Percentiles rank a stretch among this genome's conserved stretches.
Conservation (phyloP, 1,284 basidiomycete genomes). For the Ganoderma meredithae region DNA sequence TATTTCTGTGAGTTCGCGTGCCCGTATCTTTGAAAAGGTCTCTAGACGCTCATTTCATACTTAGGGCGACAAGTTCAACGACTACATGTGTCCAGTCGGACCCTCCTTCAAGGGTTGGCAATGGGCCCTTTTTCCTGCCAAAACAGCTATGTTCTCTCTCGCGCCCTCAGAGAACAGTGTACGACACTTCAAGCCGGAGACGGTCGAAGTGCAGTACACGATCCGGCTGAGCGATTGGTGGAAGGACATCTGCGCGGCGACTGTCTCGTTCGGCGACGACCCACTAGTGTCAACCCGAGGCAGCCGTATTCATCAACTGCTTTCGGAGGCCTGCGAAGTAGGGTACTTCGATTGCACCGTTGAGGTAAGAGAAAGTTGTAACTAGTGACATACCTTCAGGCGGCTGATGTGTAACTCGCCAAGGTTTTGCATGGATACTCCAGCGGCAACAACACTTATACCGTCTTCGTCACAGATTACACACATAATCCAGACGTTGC, state of each 20-base stretch:
- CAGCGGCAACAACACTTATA: constrained; percentile 49
- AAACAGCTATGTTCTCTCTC: constrained; percentile 22
- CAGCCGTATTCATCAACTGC: constrained; percentile 50
- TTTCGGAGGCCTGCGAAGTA: constrained; percentile 47
- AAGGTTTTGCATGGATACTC: constrained; percentile 57
- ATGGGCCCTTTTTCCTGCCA: constrained; percentile 42
- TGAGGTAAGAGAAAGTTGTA: constrained; percentile 52
- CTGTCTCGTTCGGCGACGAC: constrained; percentile 8
- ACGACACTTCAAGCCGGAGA: constrained; percentile 33
- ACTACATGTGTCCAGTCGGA: constrained; percentile 44
- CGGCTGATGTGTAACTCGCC: neutral
- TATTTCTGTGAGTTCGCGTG: constrained; percentile 27
- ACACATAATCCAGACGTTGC: constrained; percentile 51
- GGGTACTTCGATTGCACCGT: constrained; percentile 76
- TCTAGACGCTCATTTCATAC: neutral
- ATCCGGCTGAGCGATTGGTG: constrained; percentile 59
- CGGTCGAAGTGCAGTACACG: constrained; percentile 46
- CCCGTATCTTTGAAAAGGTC: neutral
- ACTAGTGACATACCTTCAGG: neutral
- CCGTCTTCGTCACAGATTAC: constrained; percentile 75
- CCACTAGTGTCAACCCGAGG: neutral
- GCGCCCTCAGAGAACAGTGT: constrained; percentile 13
- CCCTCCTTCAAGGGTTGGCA: constrained; percentile 38
- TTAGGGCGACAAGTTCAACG: constrained; percentile 41
- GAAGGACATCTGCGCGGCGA: constrained; percentile 16